Base-by-base conservation (phyloP, 768 basidiomycete species). In the Lentinula edodes region DNA sequence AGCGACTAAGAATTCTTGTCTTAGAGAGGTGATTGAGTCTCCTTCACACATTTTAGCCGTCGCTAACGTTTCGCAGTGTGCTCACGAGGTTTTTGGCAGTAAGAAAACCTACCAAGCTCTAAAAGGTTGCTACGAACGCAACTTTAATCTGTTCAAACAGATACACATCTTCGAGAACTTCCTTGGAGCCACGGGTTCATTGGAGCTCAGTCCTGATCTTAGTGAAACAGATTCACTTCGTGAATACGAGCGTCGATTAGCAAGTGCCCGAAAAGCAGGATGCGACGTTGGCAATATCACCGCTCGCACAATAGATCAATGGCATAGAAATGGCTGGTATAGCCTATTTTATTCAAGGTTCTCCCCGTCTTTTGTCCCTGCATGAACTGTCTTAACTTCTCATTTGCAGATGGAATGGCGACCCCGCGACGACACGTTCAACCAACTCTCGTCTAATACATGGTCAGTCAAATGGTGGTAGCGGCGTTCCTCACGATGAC, bases 101-200 rank as follows among this genome's bases (percentile, higher is more conserved):
- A 88, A 89, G 73, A 92, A 92, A 71, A 89, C 89, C 13, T 91
- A 90, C 64, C 89, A 91, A 68, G 90, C 90, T 0, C 79, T 92
- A 60, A 92, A 92, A 74, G 89, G 90, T 20, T 91, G 90, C 67
- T 92, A 90, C 64, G 89, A 92, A 69, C 88, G 90, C 67, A 91
- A 91, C 66, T 89, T 92, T 66, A 91, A 90, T 66, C 74, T 90
- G 15, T 92, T 91, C 80, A 91, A 89, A 72, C 89, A 91, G 70
- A 89, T 92, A 42, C 87, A 88, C 67, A 80, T 83, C 6, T 89
- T 89, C 64, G 88, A 92, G 69, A 74, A 73, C 12, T 87, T 78
- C 62, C 72, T 82, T 59, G 67, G 73, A 42, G 73, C 78, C 65
- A 63, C 72, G 45, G 72, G 71, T 42, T 66, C 66, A 63, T 68